These are phyloP conservation scores for Candida ponderosae DNA, from an alignment of 805 yeast genomes.

Conservation along the genomic window DNA sequence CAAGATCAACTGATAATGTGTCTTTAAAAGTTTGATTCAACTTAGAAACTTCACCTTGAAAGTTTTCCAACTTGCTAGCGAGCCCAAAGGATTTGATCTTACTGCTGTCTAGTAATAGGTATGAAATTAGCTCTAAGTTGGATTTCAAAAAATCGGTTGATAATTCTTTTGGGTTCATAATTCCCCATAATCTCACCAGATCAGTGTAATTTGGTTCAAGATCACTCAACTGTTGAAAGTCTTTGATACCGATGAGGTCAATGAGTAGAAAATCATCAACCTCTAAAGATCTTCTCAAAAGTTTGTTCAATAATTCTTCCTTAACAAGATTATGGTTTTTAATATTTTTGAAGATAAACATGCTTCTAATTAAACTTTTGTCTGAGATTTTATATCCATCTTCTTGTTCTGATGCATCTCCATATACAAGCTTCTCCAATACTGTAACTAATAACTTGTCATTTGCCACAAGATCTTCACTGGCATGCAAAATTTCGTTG, in stretches of 20 bases:
- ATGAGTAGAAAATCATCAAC: slow-evolving; percentile 4
- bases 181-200: slow-evolving; percentile 1
- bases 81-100: slow-evolving; percentile 24
- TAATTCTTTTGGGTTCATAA: not conserved
- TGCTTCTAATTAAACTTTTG: slow-evolving; percentile 15
- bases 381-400: slow-evolving; percentile 22
- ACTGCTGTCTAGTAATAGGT: slow-evolving; percentile 19
- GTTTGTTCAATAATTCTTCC: slow-evolving; percentile 10
- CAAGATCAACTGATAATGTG: not conserved
- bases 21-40: no score
- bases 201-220: slow-evolving; percentile 3
- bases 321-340: slow-evolving; percentile 8
- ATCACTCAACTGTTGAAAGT: slow-evolving; percentile 2
- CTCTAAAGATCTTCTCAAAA: slow-evolving; percentile 1
- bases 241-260: slow-evolving; percentile 7
- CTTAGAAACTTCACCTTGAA: not conserved
- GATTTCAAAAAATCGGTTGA: not conserved
- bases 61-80: slow-evolving; percentile 14
- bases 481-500: slow-evolving; percentile 4
- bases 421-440: slow-evolving; percentile 28
- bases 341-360: slow-evolving; percentile 17
- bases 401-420: slow-evolving; percentile 27
- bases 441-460: slow-evolving; percentile 22
- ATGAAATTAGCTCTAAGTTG: slow-evolving; percentile 1
- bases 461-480: slow-evolving; percentile 4